phyloP scores from a whole-genome alignment of 2,329 filamentous ascomycete genomes.

The Albophoma yamanashiensis region DNA sequence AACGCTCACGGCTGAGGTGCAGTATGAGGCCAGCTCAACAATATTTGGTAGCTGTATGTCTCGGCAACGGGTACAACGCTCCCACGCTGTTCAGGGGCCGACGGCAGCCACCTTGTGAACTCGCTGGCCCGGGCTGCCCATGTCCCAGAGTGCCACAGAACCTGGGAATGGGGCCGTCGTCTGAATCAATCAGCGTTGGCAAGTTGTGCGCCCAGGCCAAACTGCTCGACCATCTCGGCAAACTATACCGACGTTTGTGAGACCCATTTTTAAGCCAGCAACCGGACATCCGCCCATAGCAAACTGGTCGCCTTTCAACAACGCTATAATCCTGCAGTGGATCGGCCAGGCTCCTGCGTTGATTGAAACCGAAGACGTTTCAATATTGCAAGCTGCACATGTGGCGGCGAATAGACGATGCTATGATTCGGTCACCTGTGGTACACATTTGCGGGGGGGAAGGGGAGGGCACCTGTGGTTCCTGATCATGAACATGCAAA shows the following conservation, averaged over 20 bases:
- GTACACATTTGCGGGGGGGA: neutral
- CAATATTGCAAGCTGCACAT: neutral
- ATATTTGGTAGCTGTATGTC: neutral
- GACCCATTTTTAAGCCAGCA: neutral
- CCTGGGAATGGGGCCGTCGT: too few species aligned
- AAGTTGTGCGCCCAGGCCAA: neutral
- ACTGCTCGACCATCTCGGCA: neutral
- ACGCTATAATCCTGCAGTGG: neutral
- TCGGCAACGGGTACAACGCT: neutral
- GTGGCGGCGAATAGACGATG: neutral
- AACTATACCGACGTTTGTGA: neutral
- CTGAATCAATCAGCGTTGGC: neutral
- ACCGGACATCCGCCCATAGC: neutral
- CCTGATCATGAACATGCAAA: neutral
- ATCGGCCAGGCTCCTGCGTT: neutral
- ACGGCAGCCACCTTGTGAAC: neutral
- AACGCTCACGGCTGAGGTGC: neutral
- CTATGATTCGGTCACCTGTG: neutral
- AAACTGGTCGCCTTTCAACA: neutral
- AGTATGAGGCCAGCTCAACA: too few species aligned
- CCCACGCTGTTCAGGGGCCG: neutral
- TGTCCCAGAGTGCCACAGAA: neutral
- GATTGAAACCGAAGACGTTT: neutral
- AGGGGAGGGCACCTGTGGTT: neutral
- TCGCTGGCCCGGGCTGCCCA: neutral